Evolutionary conservation across 768 basidiomycete species (phyloP), one percentile per base, ranked within the genome.

Genomic region (Collybia sordida): DNA sequence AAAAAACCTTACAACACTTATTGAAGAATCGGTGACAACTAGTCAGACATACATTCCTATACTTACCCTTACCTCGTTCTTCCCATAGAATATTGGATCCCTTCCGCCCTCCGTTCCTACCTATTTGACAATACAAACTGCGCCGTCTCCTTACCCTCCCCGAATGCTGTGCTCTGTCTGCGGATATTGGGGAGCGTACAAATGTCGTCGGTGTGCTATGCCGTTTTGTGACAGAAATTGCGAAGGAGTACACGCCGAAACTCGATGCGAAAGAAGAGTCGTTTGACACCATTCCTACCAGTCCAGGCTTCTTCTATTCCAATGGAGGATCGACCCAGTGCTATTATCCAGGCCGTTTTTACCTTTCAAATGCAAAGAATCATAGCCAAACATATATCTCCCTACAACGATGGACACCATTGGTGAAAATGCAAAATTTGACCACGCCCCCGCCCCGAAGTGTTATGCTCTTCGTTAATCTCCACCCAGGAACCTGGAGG

Each of bases 91-190:
- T 49, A 74, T 91, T 21, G 73, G 79, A 15, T 66, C 73, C 49
- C 63, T 83, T 43, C 79, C 82, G 3, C 49, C 79, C 3, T 66
- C 70, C 34, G 70, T 77, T 12, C 81, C 89, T 5, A 84, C 81
- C 15, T 93, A 94, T 71, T 64, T 93, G 51, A 89, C 84, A 17
- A 87, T 86, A 12, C 72, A 67, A 24, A 78, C 84, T 1, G 79
- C 84, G 1, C 74, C 82, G 1, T 70, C 88, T 0, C 65, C 64
- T 1, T 80, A 85, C 50, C 89, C 91, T 5, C 79, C 85, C 6
- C 82, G 89, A 36, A 69, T 82, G 55, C 61, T 93, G 12, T 94
- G 92, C 61, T 83, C 89, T n/a, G 87, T 93, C 21, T 93, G 92
- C 57, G 90, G 92, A 2, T 93, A 89, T 64, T 88, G 81, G 80